Percentiles rank a stretch among this genome's conserved stretches.
phyloP scores from a whole-genome alignment of 352 stramenopile genomes.

The Globisporangium splendens region DNA sequence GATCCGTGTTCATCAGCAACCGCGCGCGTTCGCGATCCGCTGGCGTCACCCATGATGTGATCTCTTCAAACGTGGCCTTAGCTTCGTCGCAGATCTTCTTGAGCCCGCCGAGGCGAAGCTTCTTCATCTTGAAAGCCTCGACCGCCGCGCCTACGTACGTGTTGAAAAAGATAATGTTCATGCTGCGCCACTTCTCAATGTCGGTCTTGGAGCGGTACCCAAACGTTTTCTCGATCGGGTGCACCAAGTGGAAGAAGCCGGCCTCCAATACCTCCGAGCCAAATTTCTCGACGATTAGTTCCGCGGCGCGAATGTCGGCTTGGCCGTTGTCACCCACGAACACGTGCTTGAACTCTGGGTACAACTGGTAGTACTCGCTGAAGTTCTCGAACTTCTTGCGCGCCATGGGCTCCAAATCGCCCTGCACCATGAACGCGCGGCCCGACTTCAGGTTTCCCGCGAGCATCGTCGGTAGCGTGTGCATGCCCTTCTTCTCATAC shows the following conservation, averaged over 20 bases:
- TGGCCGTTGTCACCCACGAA: slow-evolving; percentile 99
- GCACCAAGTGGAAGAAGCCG: slow-evolving; percentile 89
- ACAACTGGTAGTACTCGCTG: slow-evolving; percentile 94
- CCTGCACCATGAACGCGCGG: slow-evolving; percentile 93
- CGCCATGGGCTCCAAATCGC: slow-evolving; percentile 95
- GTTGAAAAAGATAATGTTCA: slow-evolving; percentile 92
- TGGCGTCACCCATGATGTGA: slow-evolving; percentile 54
- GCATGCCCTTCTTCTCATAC: slow-evolving; percentile 90
- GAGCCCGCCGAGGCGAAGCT: slow-evolving; percentile 60
- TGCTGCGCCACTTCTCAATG: slow-evolving; percentile 70
- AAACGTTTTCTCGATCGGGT: slow-evolving; percentile 82
- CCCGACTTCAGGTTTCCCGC: slow-evolving; percentile 93
- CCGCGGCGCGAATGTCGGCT: slow-evolving; percentile 88
- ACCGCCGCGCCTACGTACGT: slow-evolving; percentile 86
- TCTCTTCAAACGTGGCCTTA: slow-evolving; percentile 46
- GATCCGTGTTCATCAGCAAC: slow-evolving; percentile 61
- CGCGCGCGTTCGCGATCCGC: slow-evolving; percentile 55
- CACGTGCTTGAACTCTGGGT: slow-evolving; percentile 97
- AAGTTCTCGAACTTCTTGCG: slow-evolving; percentile 96
- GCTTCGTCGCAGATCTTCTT: slow-evolving; percentile 67
- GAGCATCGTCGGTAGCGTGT: slow-evolving; percentile 94
- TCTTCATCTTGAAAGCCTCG: slow-evolving; percentile 69
- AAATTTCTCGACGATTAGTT: slow-evolving; percentile 86
- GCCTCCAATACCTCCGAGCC: slow-evolving; percentile 62
- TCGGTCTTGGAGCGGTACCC: slow-evolving; percentile 76